phyloP scores from a whole-genome alignment of 1,139 yeast species.

The Yamadazyma blattariae region DNA sequence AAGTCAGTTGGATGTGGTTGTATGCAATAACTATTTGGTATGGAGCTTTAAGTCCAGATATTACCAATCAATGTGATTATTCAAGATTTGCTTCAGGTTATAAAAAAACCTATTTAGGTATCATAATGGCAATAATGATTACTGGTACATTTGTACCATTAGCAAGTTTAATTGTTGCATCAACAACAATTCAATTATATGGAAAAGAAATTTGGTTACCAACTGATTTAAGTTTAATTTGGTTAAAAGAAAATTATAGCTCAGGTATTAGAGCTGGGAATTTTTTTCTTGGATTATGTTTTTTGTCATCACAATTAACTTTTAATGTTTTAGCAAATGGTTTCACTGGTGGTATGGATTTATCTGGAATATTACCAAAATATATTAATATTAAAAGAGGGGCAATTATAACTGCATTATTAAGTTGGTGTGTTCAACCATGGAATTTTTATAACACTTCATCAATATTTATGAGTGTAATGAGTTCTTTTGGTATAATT shows the following conservation, averaged over 20 bases:
- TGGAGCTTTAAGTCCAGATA: slow-evolving; percentile 30
- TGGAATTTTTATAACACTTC: slow-evolving; percentile 19
- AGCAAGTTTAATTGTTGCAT: slow-evolving; percentile 22
- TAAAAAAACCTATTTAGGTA: slow-evolving; percentile 14
- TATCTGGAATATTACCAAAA: slow-evolving; percentile 26
- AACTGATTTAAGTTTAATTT: slow-evolving; percentile 27
- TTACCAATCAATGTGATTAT: slow-evolving; percentile 43
- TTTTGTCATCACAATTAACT: slow-evolving; percentile 20
- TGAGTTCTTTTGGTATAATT: slow-evolving; percentile 13
- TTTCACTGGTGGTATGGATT: slow-evolving; percentile 28
- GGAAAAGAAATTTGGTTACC: slow-evolving; percentile 30
- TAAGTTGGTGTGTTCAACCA: slow-evolving; percentile 20
- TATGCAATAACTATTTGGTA: slow-evolving; percentile 20
- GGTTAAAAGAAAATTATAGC: slow-evolving; percentile 19
- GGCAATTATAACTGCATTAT: slow-evolving; percentile 15
- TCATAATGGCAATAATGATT: slow-evolving; percentile 14
- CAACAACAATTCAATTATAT: slow-evolving; percentile 26
- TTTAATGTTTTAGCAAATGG: slow-evolving; percentile 23
- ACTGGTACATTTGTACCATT: slow-evolving; percentile 22
- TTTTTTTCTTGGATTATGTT: slow-evolving; percentile 24
- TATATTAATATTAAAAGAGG: slow-evolving; percentile 30
- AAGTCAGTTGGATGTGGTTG: slow-evolving; percentile 20
- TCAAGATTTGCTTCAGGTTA: slow-evolving; percentile 33
- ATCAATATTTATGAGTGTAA: slow-evolving; percentile 15
- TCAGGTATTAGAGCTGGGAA: slow-evolving; percentile 29